Evolutionary conservation across 164 flowering plant genomes (phyloP).

Genomic region (Malania oleifera): DNA sequence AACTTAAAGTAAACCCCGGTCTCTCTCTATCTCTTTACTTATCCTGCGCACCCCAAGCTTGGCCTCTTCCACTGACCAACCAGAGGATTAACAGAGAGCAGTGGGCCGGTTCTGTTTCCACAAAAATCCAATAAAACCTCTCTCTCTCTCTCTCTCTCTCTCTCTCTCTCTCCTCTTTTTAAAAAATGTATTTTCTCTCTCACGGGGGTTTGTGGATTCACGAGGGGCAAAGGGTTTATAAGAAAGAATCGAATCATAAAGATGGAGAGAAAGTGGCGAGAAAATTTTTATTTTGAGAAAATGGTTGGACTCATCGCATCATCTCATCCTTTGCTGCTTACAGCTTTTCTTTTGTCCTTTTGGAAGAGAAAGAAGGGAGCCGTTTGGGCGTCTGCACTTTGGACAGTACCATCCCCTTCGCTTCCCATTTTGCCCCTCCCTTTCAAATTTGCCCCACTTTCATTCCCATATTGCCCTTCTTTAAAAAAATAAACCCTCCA

Average conservation of each 20-base stretch:
- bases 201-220: neutral
- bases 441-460: no score
- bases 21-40: no score
- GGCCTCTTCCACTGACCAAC: neutral
- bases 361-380: no score
- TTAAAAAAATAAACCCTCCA: no score
- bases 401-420: no score
- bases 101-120: neutral
- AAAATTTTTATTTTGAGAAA: no score
- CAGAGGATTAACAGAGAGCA: neutral
- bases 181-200: neutral
- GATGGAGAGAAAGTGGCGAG: neutral
- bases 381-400: no score
- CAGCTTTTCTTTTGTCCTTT: no score
- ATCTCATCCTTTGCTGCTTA: no score
- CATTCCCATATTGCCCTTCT: no score
- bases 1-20: neutral
- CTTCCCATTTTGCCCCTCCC: no score
- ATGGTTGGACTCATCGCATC: no score
- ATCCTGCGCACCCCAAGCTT: neutral
- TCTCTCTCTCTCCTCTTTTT: conserved; percentile 3
- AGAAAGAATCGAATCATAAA: neutral
- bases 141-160: neutral
- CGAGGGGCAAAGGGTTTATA: neutral
- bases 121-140: neutral